Evolutionary conservation across 768 basidiomycete genomes (phyloP).

Genomic region (Krasilnikovozyma curviuscula): DNA sequence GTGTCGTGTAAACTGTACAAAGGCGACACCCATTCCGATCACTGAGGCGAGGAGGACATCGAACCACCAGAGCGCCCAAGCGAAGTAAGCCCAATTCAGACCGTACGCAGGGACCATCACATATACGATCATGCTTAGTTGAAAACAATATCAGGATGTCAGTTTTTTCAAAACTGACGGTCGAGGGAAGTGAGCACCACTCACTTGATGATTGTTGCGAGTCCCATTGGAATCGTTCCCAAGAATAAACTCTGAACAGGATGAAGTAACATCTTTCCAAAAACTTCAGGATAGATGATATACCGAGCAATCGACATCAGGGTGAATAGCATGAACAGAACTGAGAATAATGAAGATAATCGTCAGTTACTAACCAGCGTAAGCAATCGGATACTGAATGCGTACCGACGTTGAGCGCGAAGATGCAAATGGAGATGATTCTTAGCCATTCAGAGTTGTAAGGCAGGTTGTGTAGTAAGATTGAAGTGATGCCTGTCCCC

Average conservation of each 20-base stretch:
- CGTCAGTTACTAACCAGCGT: background rate
- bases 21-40: background rate
- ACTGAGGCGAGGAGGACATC: constrained; percentile 1
- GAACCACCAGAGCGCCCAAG: constrained; percentile 8
- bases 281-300: constrained; percentile 36
- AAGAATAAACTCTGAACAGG: constrained; percentile 37
- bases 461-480: constrained; percentile 40
- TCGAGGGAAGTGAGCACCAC: too few relatives aligned
- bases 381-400: background rate
- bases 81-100: background rate
- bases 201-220: constrained; percentile 38
- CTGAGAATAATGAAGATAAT: constrained; percentile 1
- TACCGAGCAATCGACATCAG: constrained; percentile 36
- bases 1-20: background rate
- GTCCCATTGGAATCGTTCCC: constrained; percentile 39
- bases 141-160: too few relatives aligned
- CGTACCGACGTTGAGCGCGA: constrained; percentile 22
- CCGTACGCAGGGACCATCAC: background rate
- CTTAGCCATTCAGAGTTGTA: constrained; percentile 31
- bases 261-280: constrained; percentile 34
- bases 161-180: too few relatives aligned
- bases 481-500: constrained; percentile 37
- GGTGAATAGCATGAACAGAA: constrained; percentile 37
- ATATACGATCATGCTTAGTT: background rate
- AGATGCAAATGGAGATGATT: constrained; percentile 21